A percentile compares a stretch with the other conserved stretches of the same genome.
phyloP scores from a whole-genome alignment of 1,284 basidiomycete species.

The Apiotrichum gracile region DNA sequence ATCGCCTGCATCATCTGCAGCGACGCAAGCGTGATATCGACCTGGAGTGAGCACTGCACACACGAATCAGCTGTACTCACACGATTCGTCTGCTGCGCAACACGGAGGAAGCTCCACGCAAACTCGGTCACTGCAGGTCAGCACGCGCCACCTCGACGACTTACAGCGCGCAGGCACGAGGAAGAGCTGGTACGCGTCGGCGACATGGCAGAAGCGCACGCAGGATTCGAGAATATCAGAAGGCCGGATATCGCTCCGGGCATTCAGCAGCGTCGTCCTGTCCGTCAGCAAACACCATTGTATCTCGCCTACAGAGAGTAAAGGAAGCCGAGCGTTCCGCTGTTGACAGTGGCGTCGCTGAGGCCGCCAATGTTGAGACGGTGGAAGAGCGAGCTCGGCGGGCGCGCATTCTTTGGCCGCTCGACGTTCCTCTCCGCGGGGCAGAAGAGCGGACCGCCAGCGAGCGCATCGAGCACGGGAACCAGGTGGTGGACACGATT shows the following conservation, averaged over 20 bases:
- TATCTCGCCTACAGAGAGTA: conserved; percentile 29
- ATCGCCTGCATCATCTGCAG: conserved; percentile 18
- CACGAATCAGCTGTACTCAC: conserved; percentile 6
- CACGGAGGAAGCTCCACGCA: conserved; percentile 30
- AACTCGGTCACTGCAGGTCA: conserved; percentile 24
- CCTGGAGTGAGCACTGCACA: not conserved
- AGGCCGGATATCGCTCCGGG: not conserved
- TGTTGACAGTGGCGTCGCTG: conserved; percentile 14
- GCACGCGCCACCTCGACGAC: not conserved
- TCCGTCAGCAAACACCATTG: not conserved
- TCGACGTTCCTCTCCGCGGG: not conserved
- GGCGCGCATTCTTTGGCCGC: not conserved
- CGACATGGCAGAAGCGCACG: conserved; percentile 9
- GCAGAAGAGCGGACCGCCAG: not conserved
- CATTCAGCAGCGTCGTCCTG: conserved; percentile 7
- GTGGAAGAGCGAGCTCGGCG: not conserved
- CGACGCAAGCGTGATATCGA: conserved; percentile 8
- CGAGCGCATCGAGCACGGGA: not conserved
- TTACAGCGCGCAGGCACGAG: conserved; percentile 5
- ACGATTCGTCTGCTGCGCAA: conserved; percentile 23
- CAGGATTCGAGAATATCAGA: conserved; percentile 11
- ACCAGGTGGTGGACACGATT: not conserved
- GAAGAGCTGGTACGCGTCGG: conserved; percentile 13
- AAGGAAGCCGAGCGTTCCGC: conserved; percentile 22
- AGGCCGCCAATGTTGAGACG: conserved; percentile 13